These are phyloP conservation scores for Hyphopichia pseudoburtonii DNA, from an alignment of 1,139 yeast genomes.

Conservation along the genomic window DNA sequence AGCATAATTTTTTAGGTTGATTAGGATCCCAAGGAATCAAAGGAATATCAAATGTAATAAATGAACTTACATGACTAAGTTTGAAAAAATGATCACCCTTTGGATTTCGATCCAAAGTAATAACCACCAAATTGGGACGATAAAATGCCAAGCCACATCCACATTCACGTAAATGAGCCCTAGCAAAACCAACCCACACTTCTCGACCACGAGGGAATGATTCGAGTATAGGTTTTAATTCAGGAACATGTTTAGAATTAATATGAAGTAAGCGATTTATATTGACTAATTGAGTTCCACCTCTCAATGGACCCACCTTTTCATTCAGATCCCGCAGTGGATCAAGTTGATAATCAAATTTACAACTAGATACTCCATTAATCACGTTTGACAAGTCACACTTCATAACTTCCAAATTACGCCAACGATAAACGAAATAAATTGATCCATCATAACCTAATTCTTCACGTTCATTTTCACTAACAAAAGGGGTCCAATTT, in stretches of 20 bases:
- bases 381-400: constrained; percentile 12
- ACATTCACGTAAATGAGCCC: constrained; percentile 25
- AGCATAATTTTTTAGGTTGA: constrained; percentile 14
- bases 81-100: constrained; percentile 9
- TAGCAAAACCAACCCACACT: constrained; percentile 28
- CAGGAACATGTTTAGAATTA: constrained; percentile 6
- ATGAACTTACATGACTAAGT: constrained; percentile 19
- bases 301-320: constrained; percentile 22
- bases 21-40: constrained; percentile 15
- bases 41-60: constrained; percentile 18
- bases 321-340: constrained; percentile 6
- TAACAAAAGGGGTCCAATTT: constrained; percentile 34
- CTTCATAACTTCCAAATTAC: constrained; percentile 19
- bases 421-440: constrained; percentile 24
- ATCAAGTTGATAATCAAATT: constrained; percentile 12
- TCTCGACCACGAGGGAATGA: constrained; percentile 19
- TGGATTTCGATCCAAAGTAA: constrained; percentile 14
- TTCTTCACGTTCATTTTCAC: constrained; percentile 17
- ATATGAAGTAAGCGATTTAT: constrained; percentile 11
- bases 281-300: constrained; percentile 25
- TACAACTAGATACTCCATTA: constrained; percentile 11
- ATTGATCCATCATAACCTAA: constrained; percentile 17
- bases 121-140: constrained; percentile 26
- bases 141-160: constrained; percentile 27
- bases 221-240: constrained; percentile 1